Base-by-base conservation (phyloP, 1,284 basidiomycete genomes). In the Cystobasidium sp. region DNA sequence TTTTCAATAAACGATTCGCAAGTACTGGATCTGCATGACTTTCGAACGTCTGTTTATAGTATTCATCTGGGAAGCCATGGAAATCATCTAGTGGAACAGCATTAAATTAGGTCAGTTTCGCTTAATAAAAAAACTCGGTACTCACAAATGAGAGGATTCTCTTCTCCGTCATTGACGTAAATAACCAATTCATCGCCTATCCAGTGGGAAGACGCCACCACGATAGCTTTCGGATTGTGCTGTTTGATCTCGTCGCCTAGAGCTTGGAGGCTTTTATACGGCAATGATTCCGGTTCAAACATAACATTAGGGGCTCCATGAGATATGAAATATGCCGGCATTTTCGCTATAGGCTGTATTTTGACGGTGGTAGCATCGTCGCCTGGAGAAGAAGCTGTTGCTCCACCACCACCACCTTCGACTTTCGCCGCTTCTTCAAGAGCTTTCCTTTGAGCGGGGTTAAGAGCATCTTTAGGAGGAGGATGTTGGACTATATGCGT, bases 401-500 rank as follows among this genome's bases (percentile, higher is more conserved):
- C n/a, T n/a, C n/a, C n/a, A 31, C 31, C 5, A 31, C 31, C 31
- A 31, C 31, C 67, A 44, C 22, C 67, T 20, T 56, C 5, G 6
- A 46, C 53, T 31, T 31, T 39, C 22, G 39, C 31, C 47, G 51
- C 16, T 39, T 73, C 52, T 8, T 52, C 62, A 4, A 53, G 52
- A 41, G 62, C 62, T 53, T 58, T 65, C 55, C 59, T 46, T 24
- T 56, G 62, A 1, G 63, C 70, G 12, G 70, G 70, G 24, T 62
- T 64, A 31, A 73, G 62, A 44, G 70, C 70, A 41, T 73, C 70
- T 66, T 73, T 59, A 16, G 70, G 70, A 22, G 70, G 70, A 24
- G 70, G 70, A 47, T 73, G 70, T 63, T 73, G 70, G 7, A 62
- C 58, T 37, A 73, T 59, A 47, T 73, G 70, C n/a, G 31, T 62